phyloP scores from a whole-genome alignment of 805 yeast genomes.

The Ogataea ramenticola region DNA sequence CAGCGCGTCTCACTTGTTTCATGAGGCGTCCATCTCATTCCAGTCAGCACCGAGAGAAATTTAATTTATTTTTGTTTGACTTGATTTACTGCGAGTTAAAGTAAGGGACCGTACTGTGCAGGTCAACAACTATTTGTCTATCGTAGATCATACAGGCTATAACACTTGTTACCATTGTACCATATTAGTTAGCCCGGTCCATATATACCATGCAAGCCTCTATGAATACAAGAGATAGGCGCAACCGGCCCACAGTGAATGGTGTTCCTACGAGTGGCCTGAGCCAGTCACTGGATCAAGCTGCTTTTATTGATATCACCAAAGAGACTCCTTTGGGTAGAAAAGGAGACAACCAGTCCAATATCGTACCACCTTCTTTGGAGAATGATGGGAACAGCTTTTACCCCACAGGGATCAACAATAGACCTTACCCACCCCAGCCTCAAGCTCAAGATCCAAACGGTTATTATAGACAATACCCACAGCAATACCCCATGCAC shows the following conservation, averaged over 20 bases:
- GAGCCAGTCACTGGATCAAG: constrained; percentile 30
- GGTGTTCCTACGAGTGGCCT: constrained; percentile 23
- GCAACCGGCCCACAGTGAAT: constrained; percentile 6
- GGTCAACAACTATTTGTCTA: too few species aligned
- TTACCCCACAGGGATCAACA: background rate
- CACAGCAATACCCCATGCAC: constrained; percentile 7
- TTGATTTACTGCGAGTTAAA: too few species aligned
- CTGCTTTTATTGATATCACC: constrained; percentile 38
- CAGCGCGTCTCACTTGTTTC: too few species aligned
- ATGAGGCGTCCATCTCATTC: too few species aligned
- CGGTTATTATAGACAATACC: constrained; percentile 6
- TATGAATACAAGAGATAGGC: constrained; percentile 16
- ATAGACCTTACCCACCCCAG: constrained; percentile 2
- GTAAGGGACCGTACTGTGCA: too few species aligned
- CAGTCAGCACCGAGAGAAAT: background rate
- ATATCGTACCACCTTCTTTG: background rate
- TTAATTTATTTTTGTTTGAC: too few species aligned
- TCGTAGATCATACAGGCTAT: too few species aligned
- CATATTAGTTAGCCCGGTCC: too few species aligned
- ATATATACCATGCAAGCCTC: constrained; percentile 26
- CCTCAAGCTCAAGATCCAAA: constrained; percentile 10
- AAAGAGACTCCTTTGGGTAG: constrained; percentile 29
- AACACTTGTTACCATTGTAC: too few species aligned
- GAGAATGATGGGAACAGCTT: background rate
- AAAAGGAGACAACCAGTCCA: constrained; percentile 3